phyloP scores from a whole-genome alignment of 768 basidiomycete genomes.

The Grammothele lineata region DNA sequence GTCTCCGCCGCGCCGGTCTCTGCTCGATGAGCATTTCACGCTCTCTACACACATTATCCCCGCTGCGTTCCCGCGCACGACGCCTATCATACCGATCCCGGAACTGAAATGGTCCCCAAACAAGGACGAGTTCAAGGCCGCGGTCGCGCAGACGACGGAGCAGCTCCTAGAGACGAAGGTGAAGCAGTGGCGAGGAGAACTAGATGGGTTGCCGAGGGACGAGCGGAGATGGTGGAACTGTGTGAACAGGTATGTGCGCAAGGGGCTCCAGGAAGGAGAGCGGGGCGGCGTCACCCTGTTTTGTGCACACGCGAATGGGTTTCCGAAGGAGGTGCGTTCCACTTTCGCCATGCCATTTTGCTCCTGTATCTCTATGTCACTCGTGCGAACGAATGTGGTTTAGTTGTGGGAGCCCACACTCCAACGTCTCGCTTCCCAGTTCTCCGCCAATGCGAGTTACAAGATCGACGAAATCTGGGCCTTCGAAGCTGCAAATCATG shows the following conservation, averaged over 20 bases:
- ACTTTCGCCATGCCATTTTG: neutral
- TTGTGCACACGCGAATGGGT: conserved; percentile 82
- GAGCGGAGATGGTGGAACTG: conserved; percentile 58
- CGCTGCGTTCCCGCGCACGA: conserved; percentile 46
- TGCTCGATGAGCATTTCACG: conserved; percentile 31
- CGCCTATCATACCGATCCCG: conserved; percentile 38
- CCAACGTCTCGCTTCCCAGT: conserved; percentile 43
- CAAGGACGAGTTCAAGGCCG: conserved; percentile 27
- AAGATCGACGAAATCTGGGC: conserved; percentile 73
- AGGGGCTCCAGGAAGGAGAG: conserved; percentile 20
- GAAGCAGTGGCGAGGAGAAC: conserved; percentile 24
- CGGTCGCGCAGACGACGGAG: conserved; percentile 21
- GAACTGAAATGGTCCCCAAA: conserved; percentile 27
- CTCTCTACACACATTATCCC: conserved; percentile 54
- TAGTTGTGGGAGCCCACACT: conserved; percentile 82
- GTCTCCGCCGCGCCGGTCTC: conserved; percentile 32
- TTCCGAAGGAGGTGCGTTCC: conserved; percentile 72
- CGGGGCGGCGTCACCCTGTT: conserved; percentile 59
- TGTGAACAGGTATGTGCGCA: conserved; percentile 63
- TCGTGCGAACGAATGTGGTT: neutral
- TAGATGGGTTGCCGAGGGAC: conserved; percentile 18
- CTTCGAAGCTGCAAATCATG: conserved; percentile 82
- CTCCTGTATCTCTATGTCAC: too few species aligned
- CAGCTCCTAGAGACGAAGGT: conserved; percentile 30
- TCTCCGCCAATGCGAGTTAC: conserved; percentile 19